phyloP scores from a whole-genome alignment of 345 rosid species.

The Eucalyptus coolabah region DNA sequence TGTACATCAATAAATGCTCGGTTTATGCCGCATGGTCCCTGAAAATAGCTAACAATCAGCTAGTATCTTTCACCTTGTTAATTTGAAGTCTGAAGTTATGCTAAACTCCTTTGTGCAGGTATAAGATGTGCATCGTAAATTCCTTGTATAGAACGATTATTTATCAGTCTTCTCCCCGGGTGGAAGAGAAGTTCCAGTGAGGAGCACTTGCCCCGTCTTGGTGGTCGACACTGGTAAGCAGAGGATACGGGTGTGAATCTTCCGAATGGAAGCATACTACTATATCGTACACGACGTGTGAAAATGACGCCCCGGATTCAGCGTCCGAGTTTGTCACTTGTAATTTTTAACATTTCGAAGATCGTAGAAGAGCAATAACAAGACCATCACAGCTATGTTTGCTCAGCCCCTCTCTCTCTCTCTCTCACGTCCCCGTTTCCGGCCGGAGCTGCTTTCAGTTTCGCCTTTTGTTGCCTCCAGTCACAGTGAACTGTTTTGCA shows the following conservation, averaged over 20 bases:
- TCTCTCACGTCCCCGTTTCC: neutral
- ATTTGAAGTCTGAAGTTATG: neutral
- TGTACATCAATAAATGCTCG: neutral
- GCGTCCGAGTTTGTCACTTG: neutral
- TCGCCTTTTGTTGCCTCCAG: neutral
- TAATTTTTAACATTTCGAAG: neutral
- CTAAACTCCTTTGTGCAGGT: neutral
- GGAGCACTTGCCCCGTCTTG: neutral
- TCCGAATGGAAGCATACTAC: neutral
- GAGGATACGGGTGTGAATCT: neutral
- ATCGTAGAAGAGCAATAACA: neutral
- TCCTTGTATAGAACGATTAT: neutral
- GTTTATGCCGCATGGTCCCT: neutral
- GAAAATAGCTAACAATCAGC: neutral
- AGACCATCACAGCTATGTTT: neutral
- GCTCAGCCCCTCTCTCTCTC: neutral
- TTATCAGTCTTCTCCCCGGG: neutral
- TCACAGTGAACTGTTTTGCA: neutral
- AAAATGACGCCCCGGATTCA: neutral
- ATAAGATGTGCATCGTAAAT: neutral
- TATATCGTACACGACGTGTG: neutral
- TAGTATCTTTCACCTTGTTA: neutral
- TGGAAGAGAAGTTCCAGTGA: neutral
- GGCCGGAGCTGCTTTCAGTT: neutral
- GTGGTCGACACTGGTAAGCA: neutral